Base-by-base conservation (phyloP, 2,329 filamentous ascomycete species). In the Drechmeria coniospora region DNA sequence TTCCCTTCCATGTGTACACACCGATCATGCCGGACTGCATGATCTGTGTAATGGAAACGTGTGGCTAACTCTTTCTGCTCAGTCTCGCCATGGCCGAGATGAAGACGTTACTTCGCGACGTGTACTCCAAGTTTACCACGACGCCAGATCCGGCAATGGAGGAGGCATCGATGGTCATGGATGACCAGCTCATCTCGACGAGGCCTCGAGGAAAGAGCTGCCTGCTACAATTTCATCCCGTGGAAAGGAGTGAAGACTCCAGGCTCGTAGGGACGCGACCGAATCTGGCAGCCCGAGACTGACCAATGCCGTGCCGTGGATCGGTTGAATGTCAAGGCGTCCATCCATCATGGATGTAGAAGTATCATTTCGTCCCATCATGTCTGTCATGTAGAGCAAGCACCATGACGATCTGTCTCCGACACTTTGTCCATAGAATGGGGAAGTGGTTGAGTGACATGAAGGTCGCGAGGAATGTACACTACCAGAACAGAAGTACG, bases 171-270 rank as follows among this genome's bases (percentile, higher is more conserved):
- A 79, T 79, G 75, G 55, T 57, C 19, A 69, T 78, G 58, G 63
- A 68, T 14, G 74, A 79, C 41, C 74, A 78, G 43, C 56, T 79
- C 18, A 77, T 79, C 30, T 76, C 74, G 7, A 66, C 72, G 11
- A 58, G 74, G 25, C 74, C 74, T 0, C 45, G 60, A 23, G 70
- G 65, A 5, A 65, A 75, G 44, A 63, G 49, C 28, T 79, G 74
- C 37, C 49, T 69, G 30, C 43, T 79, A 26, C 54, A 47, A 26
- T 65, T 73, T 33, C 39, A 56, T 10, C 53, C 58, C 15, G 31
- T 50, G 10, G 36, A n/a, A n/a, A n/a, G n/a, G n/a, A n/a, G n/a
- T n/a, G n/a, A n/a, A n/a, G n/a, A n/a, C n/a, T n/a, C n/a, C n/a
- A n/a, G n/a, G n/a, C n/a, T 36, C 34, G 30, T 34, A 30, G 29